Percentiles rank a stretch among this genome's conserved stretches.
Evolutionary conservation across 2,329 filamentous ascomycete genomes (phyloP).

Genomic region (Ophiosphaerella narmari): DNA sequence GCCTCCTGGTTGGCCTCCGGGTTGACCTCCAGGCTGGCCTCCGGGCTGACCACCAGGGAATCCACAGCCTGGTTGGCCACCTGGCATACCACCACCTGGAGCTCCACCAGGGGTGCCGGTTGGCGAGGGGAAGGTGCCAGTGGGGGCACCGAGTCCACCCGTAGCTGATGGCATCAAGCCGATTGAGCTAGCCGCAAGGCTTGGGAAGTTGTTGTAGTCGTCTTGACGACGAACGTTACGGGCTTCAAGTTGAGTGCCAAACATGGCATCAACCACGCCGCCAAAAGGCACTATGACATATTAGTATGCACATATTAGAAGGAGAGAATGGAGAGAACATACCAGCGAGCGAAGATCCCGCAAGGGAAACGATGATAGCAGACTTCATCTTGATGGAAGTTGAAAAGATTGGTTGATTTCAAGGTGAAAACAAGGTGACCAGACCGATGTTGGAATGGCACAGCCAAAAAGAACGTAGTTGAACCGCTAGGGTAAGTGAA

Average conservation of each 20-base stretch:
- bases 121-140: constrained; percentile 10
- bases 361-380: constrained; percentile 25
- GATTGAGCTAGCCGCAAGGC: background rate
- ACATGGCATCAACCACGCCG: constrained; percentile 15
- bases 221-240: constrained; percentile 4
- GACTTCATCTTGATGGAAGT: constrained; percentile 24
- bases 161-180: background rate
- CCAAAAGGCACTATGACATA: constrained; percentile 12
- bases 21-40: too few relatives aligned
- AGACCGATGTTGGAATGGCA: constrained; percentile 12
- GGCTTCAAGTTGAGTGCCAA: constrained; percentile 11
- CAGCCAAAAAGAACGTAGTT: constrained; percentile 20
- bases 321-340: background rate
- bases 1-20: background rate
- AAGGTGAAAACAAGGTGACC: background rate
- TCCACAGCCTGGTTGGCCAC: too few relatives aligned
- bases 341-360: constrained; percentile 27
- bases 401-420: background rate
- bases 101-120: background rate
- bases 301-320: background rate
- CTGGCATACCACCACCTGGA: background rate
- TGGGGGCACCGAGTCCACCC: background rate
- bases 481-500: constrained; percentile 1
- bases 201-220: background rate
- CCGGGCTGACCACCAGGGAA: too few relatives aligned